Conservation (phyloP, 2,329 filamentous ascomycete species). For the Rachicladosporium sp. region DNA sequence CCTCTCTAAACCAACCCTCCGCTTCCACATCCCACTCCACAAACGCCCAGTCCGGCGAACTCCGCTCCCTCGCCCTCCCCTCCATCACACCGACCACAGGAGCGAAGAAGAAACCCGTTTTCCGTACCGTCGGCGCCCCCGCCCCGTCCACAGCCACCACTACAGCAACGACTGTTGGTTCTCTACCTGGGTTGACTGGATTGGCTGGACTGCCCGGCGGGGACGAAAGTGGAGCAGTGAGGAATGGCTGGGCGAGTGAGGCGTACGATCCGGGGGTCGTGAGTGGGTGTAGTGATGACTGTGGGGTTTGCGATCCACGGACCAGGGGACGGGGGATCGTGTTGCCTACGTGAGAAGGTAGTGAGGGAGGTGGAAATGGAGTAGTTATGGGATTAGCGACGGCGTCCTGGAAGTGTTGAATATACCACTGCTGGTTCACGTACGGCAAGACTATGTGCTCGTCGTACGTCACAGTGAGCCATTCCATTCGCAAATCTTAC, state of each 20-base stretch:
- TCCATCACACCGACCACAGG: conserved; percentile 1
- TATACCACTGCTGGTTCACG: too few species aligned
- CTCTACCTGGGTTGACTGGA: neutral
- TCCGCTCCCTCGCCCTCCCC: conserved; percentile 2
- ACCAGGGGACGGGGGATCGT: neutral
- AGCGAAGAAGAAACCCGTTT: conserved; percentile 19
- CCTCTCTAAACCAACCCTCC: conserved; percentile 35
- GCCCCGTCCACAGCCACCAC: neutral
- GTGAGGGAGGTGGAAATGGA: too few species aligned
- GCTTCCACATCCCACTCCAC: conserved; percentile 51
- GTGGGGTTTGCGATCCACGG: conserved; percentile 1
- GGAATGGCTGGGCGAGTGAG: conserved; percentile 2
- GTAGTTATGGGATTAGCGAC: too few species aligned
- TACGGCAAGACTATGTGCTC: too few species aligned
- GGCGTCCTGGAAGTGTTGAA: too few species aligned
- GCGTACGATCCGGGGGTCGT: conserved; percentile 3
- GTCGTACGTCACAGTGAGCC: too few species aligned
- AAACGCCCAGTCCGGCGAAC: conserved; percentile 41
- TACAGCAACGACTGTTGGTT: neutral
- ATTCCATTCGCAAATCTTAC: too few species aligned
- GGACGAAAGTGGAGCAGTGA: neutral
- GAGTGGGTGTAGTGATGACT: conserved; percentile 1
- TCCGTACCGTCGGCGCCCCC: conserved; percentile 10
- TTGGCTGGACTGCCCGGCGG: neutral
- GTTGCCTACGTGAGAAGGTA: neutral